A percentile compares a stretch with the other conserved stretches of the same genome.
Conservation (phyloP, 2,329 filamentous ascomycete species). For the Pyrenochaeta sp. region DNA sequence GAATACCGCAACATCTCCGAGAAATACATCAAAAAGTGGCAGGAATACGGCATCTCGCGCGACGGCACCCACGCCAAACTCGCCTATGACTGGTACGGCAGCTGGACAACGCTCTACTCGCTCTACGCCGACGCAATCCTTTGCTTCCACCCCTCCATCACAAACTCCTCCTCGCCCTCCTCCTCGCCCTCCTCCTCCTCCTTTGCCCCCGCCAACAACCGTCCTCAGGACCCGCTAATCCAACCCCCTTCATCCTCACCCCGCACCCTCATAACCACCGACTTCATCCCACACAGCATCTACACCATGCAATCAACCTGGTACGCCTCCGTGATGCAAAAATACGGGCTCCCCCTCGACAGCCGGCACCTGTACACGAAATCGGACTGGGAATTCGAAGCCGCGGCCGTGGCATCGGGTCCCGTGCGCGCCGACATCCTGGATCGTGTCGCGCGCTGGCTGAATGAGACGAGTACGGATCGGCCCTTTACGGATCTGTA, state of each 20-base stretch:
- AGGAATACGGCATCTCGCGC: conserved; percentile 71
- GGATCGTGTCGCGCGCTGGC: conserved; percentile 76
- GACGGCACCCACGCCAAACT: conserved; percentile 77
- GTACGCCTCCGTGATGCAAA: conserved; percentile 81
- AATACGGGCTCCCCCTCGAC: conserved; percentile 83
- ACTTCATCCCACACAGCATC: conserved; percentile 76
- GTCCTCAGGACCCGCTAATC: conserved; percentile 30
- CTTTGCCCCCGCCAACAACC: conserved; percentile 12
- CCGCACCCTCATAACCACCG: conserved; percentile 42
- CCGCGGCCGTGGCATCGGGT: conserved; percentile 77
- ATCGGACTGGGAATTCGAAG: conserved; percentile 91
- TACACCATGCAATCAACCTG: conserved; percentile 82
- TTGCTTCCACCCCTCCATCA: conserved; percentile 74
- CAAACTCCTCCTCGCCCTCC: conserved; percentile 35
- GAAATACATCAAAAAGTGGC: conserved; percentile 76
- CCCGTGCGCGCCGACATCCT: conserved; percentile 74
- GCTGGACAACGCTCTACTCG: conserved; percentile 87
- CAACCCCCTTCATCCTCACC: conserved; percentile 15
- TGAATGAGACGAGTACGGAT: conserved; percentile 82
- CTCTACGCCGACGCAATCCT: conserved; percentile 81
- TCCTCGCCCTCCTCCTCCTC: conserved; percentile 9
- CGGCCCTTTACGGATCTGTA: conserved; percentile 83
- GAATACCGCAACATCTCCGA: conserved; percentile 70
- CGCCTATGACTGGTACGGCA: conserved; percentile 80
- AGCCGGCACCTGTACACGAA: conserved; percentile 85